Base-by-base conservation (phyloP, 139 green algal genomes). In the Spirogloea muscicola region DNA sequence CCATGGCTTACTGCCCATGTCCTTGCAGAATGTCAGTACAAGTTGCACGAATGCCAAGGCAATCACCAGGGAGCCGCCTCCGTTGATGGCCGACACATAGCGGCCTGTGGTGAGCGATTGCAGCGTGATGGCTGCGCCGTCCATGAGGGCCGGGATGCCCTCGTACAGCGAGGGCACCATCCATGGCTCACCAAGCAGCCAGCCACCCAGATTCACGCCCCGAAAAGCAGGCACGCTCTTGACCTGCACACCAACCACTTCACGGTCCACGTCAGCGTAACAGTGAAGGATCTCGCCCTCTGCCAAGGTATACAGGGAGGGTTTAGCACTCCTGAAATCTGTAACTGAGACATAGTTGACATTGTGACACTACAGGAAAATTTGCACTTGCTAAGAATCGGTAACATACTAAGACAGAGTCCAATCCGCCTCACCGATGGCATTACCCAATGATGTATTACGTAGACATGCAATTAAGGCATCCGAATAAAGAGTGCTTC, bases 121-220 rank as follows among this genome's bases (percentile, higher is more conserved):
- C 29, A 64, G 31, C 13, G 10, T 10, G 55, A 64, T 38, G 29
- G 27, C 29, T 9, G 55, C 33, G 55, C 55, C 55, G 31, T 64
- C 55, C 10, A 27, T 64, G 55, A 64, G 31, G 10, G 27, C 10
- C 13, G 55, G 55, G 13, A 64, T 9, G 31, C 55, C 55, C 10
- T 13, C 33, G 29, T 38, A 64, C 13, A 64, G 55, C 10, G 13
- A 10, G 13, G 55, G 55, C 55, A 64, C 55, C 62, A 71, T 71
- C 62, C 62, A 71, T 9, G 21, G 41, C 62, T 71, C 62, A 9
- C 37, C 37, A 18, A 71, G 31, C n/a, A 71, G 62, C 62, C 62
- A 71, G 29, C 29, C 33, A 7, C 62, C 62, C 42, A 71, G 41
- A 21, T 71, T 71, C 42, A 31, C 42, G n/a, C 62, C 62, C 0